Conservation (phyloP, 257 asterid genomes). For the Nicotiana obtusifolia region DNA sequence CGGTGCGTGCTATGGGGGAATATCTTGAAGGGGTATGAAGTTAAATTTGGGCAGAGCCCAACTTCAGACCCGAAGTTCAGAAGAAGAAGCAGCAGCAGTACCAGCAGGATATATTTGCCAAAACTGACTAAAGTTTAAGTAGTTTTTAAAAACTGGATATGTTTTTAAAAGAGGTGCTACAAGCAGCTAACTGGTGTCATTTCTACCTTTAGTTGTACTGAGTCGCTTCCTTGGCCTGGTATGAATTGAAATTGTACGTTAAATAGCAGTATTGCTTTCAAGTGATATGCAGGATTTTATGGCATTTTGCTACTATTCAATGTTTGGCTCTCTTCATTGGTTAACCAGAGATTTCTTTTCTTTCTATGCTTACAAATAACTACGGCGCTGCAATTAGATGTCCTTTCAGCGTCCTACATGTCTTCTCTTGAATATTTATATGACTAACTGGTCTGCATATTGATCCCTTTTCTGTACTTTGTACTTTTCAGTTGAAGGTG, state of each 20-base stretch:
- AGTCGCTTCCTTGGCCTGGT: background rate
- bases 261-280: background rate
- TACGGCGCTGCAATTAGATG: background rate
- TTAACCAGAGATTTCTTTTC: background rate
- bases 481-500: constrained; percentile 67
- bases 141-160: too few relatives aligned
- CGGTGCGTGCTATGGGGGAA: too few relatives aligned
- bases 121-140: too few relatives aligned
- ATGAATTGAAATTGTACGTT: background rate
- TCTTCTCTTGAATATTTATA: background rate
- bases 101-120: too few relatives aligned
- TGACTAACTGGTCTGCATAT: background rate
- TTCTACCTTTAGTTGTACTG: background rate
- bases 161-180: too few relatives aligned
- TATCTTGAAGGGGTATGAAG: too few relatives aligned
- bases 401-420: background rate
- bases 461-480: background rate
- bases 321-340: background rate
- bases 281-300: background rate
- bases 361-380: background rate
- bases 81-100: too few relatives aligned
- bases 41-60: too few relatives aligned
- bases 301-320: background rate
- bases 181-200: too few relatives aligned
- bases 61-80: too few relatives aligned